Conservation (phyloP, 169 alveolate species). For the Plasmodium knowlesi region DNA sequence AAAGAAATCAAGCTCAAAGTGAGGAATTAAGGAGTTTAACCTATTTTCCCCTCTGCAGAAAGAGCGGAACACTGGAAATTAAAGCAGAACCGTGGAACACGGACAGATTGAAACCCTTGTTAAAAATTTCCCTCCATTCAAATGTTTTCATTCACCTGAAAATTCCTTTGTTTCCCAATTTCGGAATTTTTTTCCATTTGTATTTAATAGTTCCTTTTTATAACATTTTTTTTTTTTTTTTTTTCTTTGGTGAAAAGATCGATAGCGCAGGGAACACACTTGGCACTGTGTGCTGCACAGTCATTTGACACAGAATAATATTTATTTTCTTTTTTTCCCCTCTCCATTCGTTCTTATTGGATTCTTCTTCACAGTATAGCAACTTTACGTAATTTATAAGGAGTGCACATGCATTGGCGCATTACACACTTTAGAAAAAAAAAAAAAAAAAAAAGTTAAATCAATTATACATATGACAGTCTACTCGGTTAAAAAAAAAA, state of each 20-base stretch:
- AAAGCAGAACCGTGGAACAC: neutral
- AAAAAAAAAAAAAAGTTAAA: neutral
- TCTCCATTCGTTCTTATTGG: neutral
- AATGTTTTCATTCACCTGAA: neutral
- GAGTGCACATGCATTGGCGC: conserved; percentile 6
- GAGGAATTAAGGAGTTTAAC: neutral
- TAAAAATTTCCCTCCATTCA: neutral
- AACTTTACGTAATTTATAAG: neutral
- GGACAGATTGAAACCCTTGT: neutral
- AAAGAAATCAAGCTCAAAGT: neutral
- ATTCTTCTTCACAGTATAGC: conserved; percentile 7
- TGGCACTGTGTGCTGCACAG: neutral
- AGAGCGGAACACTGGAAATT: neutral
- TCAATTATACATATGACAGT: neutral
- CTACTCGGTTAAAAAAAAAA: conserved; percentile 4
- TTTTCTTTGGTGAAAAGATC: neutral
- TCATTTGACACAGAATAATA: neutral
- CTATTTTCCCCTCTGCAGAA: neutral
- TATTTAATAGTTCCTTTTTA: neutral
- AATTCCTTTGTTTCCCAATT: neutral
- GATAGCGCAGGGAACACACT: neutral
- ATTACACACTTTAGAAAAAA: neutral
- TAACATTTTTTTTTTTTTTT: neutral
- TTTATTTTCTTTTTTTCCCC: neutral
- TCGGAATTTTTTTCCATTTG: neutral